Evolutionary conservation across 306 rosid species (phyloP).

Genomic region (Cucumis hystrix): DNA sequence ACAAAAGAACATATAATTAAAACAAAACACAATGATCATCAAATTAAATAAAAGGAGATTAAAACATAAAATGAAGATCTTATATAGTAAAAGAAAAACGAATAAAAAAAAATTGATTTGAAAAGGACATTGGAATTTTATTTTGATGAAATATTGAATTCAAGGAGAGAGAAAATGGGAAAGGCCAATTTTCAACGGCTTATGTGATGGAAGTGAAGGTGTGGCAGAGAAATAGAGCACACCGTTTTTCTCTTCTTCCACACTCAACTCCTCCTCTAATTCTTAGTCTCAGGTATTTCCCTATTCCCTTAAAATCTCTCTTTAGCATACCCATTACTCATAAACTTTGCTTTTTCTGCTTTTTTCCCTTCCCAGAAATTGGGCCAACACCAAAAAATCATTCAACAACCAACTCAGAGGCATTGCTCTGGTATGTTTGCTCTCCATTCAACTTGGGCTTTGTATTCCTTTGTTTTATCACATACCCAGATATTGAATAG

Average conservation of each 20-base stretch:
- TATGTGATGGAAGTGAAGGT: constrained; percentile 17
- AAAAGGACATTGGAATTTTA: neutral
- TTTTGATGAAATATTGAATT: neutral
- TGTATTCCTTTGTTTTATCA: neutral
- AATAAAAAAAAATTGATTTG: too few relatives aligned
- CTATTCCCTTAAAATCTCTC: constrained; percentile 1
- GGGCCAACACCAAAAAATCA: neutral
- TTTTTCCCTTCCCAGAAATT: neutral
- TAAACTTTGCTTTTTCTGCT: neutral
- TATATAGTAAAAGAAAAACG: too few relatives aligned
- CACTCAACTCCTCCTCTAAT: neutral
- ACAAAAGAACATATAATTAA: too few relatives aligned
- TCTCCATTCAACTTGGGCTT: neutral
- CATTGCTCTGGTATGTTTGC: neutral
- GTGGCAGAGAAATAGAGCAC: constrained; percentile 1
- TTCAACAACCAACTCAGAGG: constrained; percentile 4
- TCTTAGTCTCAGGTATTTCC: neutral
- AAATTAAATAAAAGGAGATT: too few relatives aligned
- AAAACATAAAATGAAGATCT: too few relatives aligned
- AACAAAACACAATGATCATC: too few relatives aligned
- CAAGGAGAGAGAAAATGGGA: neutral
- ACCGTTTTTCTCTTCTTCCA: neutral
- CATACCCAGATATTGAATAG: neutral
- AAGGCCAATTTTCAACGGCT: neutral
- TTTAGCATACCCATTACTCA: neutral